Conservation (phyloP, 306 rosid genomes). For the Erythrophleum fordii region DNA sequence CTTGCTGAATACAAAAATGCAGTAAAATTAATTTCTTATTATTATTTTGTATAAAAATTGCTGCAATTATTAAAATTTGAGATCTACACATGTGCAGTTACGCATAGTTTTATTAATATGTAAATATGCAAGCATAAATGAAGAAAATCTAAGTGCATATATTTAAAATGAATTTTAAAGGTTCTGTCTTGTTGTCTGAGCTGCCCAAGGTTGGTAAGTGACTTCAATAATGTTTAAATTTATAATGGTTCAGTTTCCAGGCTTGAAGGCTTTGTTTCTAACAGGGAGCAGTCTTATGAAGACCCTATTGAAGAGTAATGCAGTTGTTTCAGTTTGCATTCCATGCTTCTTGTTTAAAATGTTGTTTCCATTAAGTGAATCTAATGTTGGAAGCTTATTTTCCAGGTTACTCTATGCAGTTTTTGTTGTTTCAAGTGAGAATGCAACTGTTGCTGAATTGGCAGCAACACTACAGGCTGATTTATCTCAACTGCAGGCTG, state of each 20-base stretch:
- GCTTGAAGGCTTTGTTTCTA: constrained; percentile 99
- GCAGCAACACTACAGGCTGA: constrained; percentile 96
- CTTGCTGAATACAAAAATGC: background rate
- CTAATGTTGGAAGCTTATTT: constrained; percentile 33
- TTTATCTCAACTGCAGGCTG: constrained; percentile 91
- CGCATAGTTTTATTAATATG: background rate
- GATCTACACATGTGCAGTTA: background rate
- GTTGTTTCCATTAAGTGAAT: constrained; percentile 32
- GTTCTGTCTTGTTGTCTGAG: background rate
- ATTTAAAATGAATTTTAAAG: background rate
- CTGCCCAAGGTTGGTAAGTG: background rate
- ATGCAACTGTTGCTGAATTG: constrained; percentile 95
- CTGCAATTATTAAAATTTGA: background rate
- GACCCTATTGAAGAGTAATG: constrained; percentile 99
- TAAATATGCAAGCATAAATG: background rate
- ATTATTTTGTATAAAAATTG: background rate
- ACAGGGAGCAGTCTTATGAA: constrained; percentile 99
- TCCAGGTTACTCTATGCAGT: constrained; percentile 95
- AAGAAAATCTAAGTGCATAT: background rate
- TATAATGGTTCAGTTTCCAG: constrained; percentile 74
- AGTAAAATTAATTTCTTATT: background rate
- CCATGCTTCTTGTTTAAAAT: constrained; percentile 23
- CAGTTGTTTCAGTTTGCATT: constrained; percentile 38
- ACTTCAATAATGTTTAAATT: constrained; percentile 40
- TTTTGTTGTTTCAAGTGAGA: constrained; percentile 97